Percentiles rank a stretch among this genome's conserved stretches.
Evolutionary conservation across 306 rosid genomes (phyloP).

Genomic region (Casuarina glauca): DNA sequence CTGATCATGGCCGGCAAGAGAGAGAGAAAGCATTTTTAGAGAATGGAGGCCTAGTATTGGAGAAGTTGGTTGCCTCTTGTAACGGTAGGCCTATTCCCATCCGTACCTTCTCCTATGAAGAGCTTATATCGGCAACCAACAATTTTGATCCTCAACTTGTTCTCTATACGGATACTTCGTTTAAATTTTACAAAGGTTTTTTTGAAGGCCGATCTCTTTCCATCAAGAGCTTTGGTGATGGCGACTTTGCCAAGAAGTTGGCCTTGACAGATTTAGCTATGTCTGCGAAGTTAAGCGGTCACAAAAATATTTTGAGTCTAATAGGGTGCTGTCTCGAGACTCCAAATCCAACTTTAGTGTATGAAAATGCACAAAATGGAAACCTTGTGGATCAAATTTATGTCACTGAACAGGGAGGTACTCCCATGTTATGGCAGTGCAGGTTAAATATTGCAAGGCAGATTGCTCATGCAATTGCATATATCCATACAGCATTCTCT

Average conservation of each 20-base stretch:
- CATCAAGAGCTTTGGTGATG: not conserved
- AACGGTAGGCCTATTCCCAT: not conserved
- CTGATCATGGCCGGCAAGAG: not conserved
- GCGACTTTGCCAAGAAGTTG: not conserved
- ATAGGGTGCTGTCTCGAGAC: too few relatives aligned
- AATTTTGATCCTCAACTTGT: not conserved
- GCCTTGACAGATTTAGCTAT: not conserved
- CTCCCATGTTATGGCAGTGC: too few relatives aligned
- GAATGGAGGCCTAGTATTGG: not conserved
- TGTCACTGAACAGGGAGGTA: too few relatives aligned
- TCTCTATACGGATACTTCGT: too few relatives aligned
- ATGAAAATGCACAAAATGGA: too few relatives aligned
- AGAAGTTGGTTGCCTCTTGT: not conserved
- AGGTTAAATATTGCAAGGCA: too few relatives aligned
- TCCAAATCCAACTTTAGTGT: too few relatives aligned
- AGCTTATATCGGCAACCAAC: not conserved
- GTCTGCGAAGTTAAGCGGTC: not conserved
- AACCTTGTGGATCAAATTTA: too few relatives aligned
- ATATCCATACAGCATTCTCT: too few relatives aligned
- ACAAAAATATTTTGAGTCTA: too few relatives aligned
- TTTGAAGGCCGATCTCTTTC: not conserved
- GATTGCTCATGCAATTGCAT: too few relatives aligned
- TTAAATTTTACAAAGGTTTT: not conserved
- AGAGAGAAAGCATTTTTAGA: not conserved
- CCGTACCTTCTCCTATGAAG: not conserved